These are phyloP conservation scores for Pisolithus tinctorius DNA, from an alignment of 768 basidiomycete genomes.

Conservation along the genomic window DNA sequence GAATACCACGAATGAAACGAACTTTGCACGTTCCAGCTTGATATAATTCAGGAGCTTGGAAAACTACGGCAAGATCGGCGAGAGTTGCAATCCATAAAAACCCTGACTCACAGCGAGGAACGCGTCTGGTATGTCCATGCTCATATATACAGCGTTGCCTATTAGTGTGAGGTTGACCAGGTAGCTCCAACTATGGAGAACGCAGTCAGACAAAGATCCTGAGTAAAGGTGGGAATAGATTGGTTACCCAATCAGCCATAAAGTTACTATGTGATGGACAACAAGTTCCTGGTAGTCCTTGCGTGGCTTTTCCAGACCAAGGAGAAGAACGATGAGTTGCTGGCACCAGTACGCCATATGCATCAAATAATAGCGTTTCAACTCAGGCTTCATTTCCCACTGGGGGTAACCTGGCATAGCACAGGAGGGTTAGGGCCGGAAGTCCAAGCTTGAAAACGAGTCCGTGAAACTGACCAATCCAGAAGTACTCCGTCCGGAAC, in stretches of 20 bases:
- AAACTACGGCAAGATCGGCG: slow-evolving; percentile 36
- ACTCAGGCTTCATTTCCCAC: slow-evolving; percentile 75
- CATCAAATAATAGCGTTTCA: slow-evolving; percentile 92
- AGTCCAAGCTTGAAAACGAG: background rate
- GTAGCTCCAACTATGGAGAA: slow-evolving; percentile 70
- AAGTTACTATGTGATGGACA: slow-evolving; percentile 85
- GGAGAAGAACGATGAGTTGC: slow-evolving; percentile 78
- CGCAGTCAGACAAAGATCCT: slow-evolving; percentile 3
- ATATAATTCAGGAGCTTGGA: slow-evolving; percentile 90
- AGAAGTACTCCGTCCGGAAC: slow-evolving; percentile 79
- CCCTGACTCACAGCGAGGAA: slow-evolving; percentile 66
- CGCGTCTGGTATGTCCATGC: slow-evolving; percentile 94
- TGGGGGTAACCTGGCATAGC: slow-evolving; percentile 67
- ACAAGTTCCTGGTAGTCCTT: slow-evolving; percentile 87
- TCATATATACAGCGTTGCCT: slow-evolving; percentile 87
- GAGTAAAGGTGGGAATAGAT: slow-evolving; percentile 8
- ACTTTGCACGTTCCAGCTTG: slow-evolving; percentile 55
- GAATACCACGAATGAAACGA: slow-evolving; percentile 58
- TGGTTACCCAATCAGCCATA: slow-evolving; percentile 84
- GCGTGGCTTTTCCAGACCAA: slow-evolving; percentile 89
- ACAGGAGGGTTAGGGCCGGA: slow-evolving; percentile 1
- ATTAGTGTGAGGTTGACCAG: slow-evolving; percentile 74
- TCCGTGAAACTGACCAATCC: slow-evolving; percentile 51
- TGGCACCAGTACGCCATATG: slow-evolving; percentile 94
- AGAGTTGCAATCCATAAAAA: background rate